Evolutionary conservation across 805 yeast species (phyloP), one percentile per base, ranked within the genome.

Genomic region (Teunomyces atbi): DNA sequence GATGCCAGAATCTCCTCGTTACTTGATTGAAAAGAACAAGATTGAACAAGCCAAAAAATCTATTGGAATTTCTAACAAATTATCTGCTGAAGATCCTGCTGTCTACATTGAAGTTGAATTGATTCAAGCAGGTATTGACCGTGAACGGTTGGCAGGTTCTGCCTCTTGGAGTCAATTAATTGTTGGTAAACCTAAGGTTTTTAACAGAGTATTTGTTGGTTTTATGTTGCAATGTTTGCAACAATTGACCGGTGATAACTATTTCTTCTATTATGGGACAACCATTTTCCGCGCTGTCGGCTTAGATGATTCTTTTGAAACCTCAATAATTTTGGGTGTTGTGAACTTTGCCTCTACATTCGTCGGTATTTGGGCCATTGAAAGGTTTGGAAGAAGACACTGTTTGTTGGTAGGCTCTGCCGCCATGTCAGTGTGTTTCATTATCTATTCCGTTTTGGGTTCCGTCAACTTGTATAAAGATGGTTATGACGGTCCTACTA

Each of bases 1-100:
- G 52, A 81, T 82, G 77, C 89, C 89, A 29, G 90, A 84, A 67
- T 81, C 87, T 28, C 86, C 89, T 51, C 70, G 86, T 59, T 84
- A 62, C 68, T 74, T 84, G 65, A 72, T 80, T 50, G 81, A 76
- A 62, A 68, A 67, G 50, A 69, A 66, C 36, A 72, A 66, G 46
- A 51, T 71, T 29, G 83, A 79, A 28, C 80, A 78, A 46, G 89
- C 89, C 35, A 76, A 64, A 56, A 48, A 50, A 3, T 75, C 85
- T 10, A 63, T 84, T 52, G 83, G 84, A 21, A 76, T 60, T 55
- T 76, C 84, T 41, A 84, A 84, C 73, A 82, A 78, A 61, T 71
- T 76, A 33, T 54, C 74, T 5, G 54, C 66, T 11, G 85, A 83
- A 43, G 79, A 79, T 54, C 77, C 79, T 43, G 75, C 78, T 38